Base-by-base conservation (phyloP, 2,329 filamentous ascomycete genomes). In the Fusarium succisae region DNA sequence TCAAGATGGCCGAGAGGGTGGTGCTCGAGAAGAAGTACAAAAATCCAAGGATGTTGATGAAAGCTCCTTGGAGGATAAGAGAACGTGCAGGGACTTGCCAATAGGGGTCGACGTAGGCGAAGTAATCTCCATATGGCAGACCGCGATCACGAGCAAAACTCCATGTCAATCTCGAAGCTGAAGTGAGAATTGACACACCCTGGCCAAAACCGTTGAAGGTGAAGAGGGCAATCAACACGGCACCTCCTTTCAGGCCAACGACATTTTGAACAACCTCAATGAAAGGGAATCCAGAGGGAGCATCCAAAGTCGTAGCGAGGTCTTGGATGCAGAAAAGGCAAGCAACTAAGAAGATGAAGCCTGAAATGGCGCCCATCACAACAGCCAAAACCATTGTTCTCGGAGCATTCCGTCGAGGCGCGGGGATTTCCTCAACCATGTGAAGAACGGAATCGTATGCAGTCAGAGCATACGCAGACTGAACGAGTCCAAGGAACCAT, bases 381-480 rank as follows among this genome's bases (percentile, higher is more conserved):
- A 90, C 84, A 2, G 87, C 85, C 30, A 89, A 79, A 76, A 84
- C 88, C 74, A 89, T 88, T 3, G 86, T 84, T 39, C 82, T 82
- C 0, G 88, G 88, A 0, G 84, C 86, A 55, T 87, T 88, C 39
- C 80, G 83, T 22, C 86, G 79, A 9, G 88, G 87, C 6, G 83
- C 81, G 0, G 88, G 87, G 0, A 90, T 87, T 75, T 90, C 88
- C 62, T 90, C 88, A 3, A 88, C 85, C 85, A 90, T 87, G 73
- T 90, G 88, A 51, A 90, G 87, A 43, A 89, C 87, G 0, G 88
- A 86, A 75, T 90, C 88, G 65, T 90, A 90, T 0, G 88, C 88
- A 10, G 75, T 76, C 1, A 77, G 18, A 7, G 86, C 87, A 64
- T 90, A 90, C 0, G 88, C 88, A 7, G 87, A 85, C 70, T 90